Conservation (phyloP, 148 eudicot genomes). For the Chenopodium quinoa region DNA sequence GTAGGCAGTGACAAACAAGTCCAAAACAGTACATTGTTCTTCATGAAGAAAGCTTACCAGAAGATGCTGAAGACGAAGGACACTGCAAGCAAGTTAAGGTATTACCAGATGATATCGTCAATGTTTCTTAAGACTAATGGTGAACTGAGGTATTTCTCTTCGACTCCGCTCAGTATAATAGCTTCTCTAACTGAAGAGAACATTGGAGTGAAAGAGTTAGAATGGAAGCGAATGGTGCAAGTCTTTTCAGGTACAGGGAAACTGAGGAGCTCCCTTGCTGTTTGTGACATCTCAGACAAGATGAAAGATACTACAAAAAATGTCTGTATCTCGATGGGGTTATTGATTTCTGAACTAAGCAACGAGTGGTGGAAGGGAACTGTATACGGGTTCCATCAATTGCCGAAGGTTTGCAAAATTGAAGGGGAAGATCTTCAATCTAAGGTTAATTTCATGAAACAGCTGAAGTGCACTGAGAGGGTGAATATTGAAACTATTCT, state of each 20-base stretch:
- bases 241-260: slow-evolving; percentile 2
- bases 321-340: slow-evolving; percentile 19
- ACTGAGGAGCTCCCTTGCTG: slow-evolving; percentile 18
- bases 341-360: slow-evolving; percentile 18
- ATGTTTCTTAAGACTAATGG: slow-evolving; percentile 18
- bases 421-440: slow-evolving; percentile 18
- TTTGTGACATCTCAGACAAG: slow-evolving; percentile 21
- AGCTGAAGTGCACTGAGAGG: slow-evolving; percentile 14
- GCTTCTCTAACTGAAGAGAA: slow-evolving; percentile 12
- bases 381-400: slow-evolving; percentile 8
- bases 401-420: slow-evolving; percentile 14
- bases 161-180: slow-evolving; percentile 8
- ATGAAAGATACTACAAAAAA: slow-evolving; percentile 5
- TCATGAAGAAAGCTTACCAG: slow-evolving; percentile 24
- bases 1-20: background rate
- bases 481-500: slow-evolving; percentile 16
- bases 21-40: slow-evolving; percentile 3
- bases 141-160: background rate
- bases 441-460: slow-evolving; percentile 16
- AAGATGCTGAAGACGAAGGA: slow-evolving; percentile 18
- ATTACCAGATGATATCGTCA: background rate
- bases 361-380: slow-evolving; percentile 15
- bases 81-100: background rate
- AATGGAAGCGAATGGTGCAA: slow-evolving; percentile 17
- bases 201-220: slow-evolving; percentile 2